Percentiles rank a stretch among this genome's conserved stretches.
Conservation (phyloP, 176 grass and related monocot species). For the Carex kokanica region DNA sequence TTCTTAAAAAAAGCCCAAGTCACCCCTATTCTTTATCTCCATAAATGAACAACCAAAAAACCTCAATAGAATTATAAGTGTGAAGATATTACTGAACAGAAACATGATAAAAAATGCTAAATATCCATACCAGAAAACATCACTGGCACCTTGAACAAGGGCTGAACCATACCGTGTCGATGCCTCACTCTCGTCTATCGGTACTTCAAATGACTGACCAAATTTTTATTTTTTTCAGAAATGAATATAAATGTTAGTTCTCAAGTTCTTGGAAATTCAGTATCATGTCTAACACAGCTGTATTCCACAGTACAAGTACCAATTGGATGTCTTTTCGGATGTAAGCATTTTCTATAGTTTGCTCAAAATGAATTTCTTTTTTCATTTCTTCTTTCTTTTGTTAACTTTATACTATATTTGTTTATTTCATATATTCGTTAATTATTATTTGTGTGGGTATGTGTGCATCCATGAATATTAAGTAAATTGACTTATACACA, state of each 20-base stretch:
- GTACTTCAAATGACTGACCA: slow-evolving; percentile 79
- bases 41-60: neutral
- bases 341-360: neutral
- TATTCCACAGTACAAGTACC: neutral
- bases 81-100: slow-evolving; percentile 1
- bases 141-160: slow-evolving; percentile 94
- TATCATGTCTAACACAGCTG: neutral
- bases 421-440: neutral
- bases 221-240: slow-evolving; percentile 24
- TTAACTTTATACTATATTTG: neutral
- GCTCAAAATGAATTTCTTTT: neutral
- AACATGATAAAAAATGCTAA: slow-evolving; percentile 25
- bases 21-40: neutral
- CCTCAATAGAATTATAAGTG: slow-evolving; percentile 8
- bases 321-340: neutral
- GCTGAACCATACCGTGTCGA: slow-evolving; percentile 79
- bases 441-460: slow-evolving; percentile 1
- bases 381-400: neutral
- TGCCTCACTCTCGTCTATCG: slow-evolving; percentile 57
- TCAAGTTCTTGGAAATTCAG: neutral
- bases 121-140: slow-evolving; percentile 85
- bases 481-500: neutral
- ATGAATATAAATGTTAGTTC: slow-evolving; percentile 7
- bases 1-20: neutral
- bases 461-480: neutral